phyloP scores from a whole-genome alignment of 768 basidiomycete species.

The Amanita phalloides region DNA sequence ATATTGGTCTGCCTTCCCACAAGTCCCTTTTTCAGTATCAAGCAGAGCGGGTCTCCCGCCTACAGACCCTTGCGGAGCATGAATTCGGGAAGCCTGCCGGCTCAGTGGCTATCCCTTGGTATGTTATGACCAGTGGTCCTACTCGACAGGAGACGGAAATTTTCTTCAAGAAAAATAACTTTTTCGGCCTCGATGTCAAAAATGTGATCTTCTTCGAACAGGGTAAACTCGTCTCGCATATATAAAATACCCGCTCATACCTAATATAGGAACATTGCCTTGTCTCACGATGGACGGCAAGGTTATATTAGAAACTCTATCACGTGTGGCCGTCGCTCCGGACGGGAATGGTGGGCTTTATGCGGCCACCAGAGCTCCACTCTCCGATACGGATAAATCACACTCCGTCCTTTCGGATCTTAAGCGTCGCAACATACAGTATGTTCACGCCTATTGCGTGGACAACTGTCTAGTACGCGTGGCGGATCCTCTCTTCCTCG shows the following conservation, averaged over 20 bases:
- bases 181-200: constrained; percentile 71
- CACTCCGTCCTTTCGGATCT: constrained; percentile 82
- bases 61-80: constrained; percentile 68
- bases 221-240: constrained; percentile 37
- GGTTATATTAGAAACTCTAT: constrained; percentile 73
- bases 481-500: constrained; percentile 95
- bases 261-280: constrained; percentile 73
- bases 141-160: constrained; percentile 79
- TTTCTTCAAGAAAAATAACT: constrained; percentile 68
- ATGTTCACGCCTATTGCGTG: constrained; percentile 93
- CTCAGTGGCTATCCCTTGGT: constrained; percentile 84
- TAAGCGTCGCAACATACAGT: constrained; percentile 60
- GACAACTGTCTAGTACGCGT: constrained; percentile 98
- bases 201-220: constrained; percentile 95
- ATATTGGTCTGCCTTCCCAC: constrained; percentile 88
- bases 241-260: constrained; percentile 5
- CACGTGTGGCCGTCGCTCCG: constrained; percentile 85
- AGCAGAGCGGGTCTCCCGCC: constrained; percentile 86
- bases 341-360: constrained; percentile 98
- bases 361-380: constrained; percentile 76
- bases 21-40: constrained; percentile 95
- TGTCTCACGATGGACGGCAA: constrained; percentile 93
- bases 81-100: constrained; percentile 38
- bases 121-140: constrained; percentile 98
- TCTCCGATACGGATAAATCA: constrained; percentile 46